Evolutionary conservation across 805 yeast genomes (phyloP), one percentile per base, ranked within the genome.

Genomic region (Wickerhamomyces bisporus): DNA sequence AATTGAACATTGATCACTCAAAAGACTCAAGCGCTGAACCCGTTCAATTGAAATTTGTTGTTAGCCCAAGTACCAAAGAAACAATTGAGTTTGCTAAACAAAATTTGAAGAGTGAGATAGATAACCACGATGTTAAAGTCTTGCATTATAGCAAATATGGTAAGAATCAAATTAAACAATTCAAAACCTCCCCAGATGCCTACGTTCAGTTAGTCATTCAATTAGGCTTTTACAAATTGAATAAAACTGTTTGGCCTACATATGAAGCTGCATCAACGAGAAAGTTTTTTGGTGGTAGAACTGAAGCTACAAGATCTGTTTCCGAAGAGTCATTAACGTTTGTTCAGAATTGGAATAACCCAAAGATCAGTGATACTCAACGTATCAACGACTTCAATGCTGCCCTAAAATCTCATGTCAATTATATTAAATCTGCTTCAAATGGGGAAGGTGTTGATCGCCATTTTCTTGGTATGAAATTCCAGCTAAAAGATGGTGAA

Each of bases 191-290:
- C 1, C 98, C 98, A 20, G 98, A 91, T 62, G 95, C 96, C 1
- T 91, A 74, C 57, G 77, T 86, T 36, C 98, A 91, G 64, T 81
- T 89, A 81, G 58, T 88, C 51, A 77, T 91, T 55, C 98, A 91
- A 70, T 71, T 93, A 46, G 96, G 95, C 15, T 83, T 87, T 63
- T 91, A 68, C 70, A 88, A 87, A 64, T 70, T 79, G 64, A 73
- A 86, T 29, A 95, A 95, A 17, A 75, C 73, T 38, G 70, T 78
- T 38, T 75, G 91, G 56, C 96, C 97, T 46, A 91, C 97, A 11
- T 91, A 91, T 64, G 98, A 91, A 64, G 81, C 95, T 36, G 96
- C 97, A 3, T 86, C 98, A 16, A 91, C 97, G 2, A 79, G 98
- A 62, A 81, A 78, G 59, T 91, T 72, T 62, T 82, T 78, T 56